Base-by-base conservation (phyloP, 1,284 basidiomycete genomes). In the Sanghuangporus sanghuang region DNA sequence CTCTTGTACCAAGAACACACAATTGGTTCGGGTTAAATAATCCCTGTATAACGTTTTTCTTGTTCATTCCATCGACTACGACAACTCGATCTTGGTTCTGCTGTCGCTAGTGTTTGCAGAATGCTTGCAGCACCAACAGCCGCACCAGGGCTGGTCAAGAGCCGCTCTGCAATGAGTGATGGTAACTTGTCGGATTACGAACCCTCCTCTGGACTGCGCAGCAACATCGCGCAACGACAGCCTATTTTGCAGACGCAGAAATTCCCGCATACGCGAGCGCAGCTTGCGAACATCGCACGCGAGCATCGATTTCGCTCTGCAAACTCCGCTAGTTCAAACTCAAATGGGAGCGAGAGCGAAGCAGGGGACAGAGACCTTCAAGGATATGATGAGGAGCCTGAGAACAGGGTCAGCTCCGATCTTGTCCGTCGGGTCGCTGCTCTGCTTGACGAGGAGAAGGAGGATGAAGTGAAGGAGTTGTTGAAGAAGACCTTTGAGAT, bases 391-490 rank as follows among this genome's bases (percentile, higher is more conserved):
- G 75, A 74, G 35, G 85, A 87, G 62, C 85, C 87, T 55, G 74
- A 75, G 50, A 75, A 71, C 62, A 78, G 79, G 59, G 80, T 89
- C 63, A 81, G 79, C 50, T 76, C 81, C 1, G 76, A 79, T 44
- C 75, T 94, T 9, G 83, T 94, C 21, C 82, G 81, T 69, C 81
- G 81, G 69, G 87, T 95, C 12, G 89, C 91, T 35, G 76, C 78
- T 3, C 76, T 93, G 57, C 82, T 96, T 53, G 84, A 85, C 53
- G 84, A 87, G 63, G 94, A 96, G 74, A 85, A 89, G 65, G 93
- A 95, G 74, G 94, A 96, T 65, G 85, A 87, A 62, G 83, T 96
- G 71, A 95, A 95, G 77, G 71, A 74, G 2, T 70, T 93, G 38
- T 80, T 96, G 64, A 90, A 85, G 73, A 81, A 82, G 38, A 85